phyloP scores from a whole-genome alignment of 495 filamentous ascomycete species.

The Daldinia grandis region DNA sequence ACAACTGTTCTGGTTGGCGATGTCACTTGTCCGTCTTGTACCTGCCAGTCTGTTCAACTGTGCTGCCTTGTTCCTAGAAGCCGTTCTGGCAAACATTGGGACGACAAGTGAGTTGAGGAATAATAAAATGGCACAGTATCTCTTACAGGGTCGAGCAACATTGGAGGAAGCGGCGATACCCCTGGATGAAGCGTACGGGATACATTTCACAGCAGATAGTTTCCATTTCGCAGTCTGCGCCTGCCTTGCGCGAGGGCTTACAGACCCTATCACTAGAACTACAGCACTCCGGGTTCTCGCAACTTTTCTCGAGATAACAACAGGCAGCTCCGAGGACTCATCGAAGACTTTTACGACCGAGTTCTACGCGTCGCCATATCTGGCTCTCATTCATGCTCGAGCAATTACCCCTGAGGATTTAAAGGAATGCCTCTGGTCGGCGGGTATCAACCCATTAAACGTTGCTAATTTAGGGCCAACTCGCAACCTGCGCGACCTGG shows the following conservation, averaged over 20 bases:
- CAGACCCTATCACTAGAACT: slow-evolving; percentile 64
- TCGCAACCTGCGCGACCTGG: slow-evolving; percentile 53
- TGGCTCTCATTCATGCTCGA: slow-evolving; percentile 59
- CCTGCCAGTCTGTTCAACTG: slow-evolving; percentile 67
- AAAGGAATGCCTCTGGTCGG: slow-evolving; percentile 61
- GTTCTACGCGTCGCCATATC: slow-evolving; percentile 58
- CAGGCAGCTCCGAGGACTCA: slow-evolving; percentile 42
- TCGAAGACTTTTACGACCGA: slow-evolving; percentile 43
- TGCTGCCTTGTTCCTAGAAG: slow-evolving; percentile 67
- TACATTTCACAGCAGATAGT: slow-evolving; percentile 67
- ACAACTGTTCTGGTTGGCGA: slow-evolving; percentile 74
- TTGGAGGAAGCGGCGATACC: slow-evolving; percentile 66
- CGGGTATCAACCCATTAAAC: slow-evolving; percentile 54
- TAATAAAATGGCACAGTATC: slow-evolving; percentile 63
- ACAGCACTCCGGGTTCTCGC: slow-evolving; percentile 64
- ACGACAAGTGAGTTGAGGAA: slow-evolving; percentile 63
- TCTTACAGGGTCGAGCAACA: slow-evolving; percentile 63
- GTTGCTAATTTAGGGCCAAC: slow-evolving; percentile 45
- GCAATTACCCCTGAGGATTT: slow-evolving; percentile 57
- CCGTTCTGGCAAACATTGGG: slow-evolving; percentile 66
- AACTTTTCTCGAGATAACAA: slow-evolving; percentile 67
- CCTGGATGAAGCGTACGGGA: slow-evolving; percentile 68
- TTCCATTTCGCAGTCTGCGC: slow-evolving; percentile 71
- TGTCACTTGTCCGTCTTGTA: slow-evolving; percentile 69
- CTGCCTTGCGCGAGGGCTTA: slow-evolving; percentile 67